Evolutionary conservation across 2,329 filamentous ascomycete species (phyloP).

Genomic region (Sodiomyces alkalinus): DNA sequence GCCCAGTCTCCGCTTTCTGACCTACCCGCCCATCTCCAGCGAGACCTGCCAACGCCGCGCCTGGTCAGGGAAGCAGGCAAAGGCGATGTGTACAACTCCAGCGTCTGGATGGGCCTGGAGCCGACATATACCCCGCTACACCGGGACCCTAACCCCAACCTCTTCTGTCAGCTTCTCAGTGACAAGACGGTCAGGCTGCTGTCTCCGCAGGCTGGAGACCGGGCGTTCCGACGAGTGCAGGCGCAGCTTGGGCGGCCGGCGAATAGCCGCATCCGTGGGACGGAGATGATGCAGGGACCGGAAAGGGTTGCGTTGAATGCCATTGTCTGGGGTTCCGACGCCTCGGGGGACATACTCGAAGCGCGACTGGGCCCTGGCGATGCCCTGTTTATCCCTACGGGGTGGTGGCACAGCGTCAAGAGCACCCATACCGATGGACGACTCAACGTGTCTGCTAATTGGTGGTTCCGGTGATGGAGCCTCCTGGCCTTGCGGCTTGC

Average conservation of each 20-base stretch:
- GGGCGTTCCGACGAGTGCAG: constrained; percentile 43
- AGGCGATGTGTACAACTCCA: constrained; percentile 76
- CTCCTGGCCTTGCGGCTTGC: background rate
- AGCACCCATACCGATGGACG: constrained; percentile 18
- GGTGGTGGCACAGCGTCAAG: constrained; percentile 31
- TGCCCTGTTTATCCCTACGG: constrained; percentile 58
- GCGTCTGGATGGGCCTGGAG: constrained; percentile 75
- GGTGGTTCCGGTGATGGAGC: constrained; percentile 26
- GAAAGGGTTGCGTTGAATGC: constrained; percentile 53
- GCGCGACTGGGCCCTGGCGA: constrained; percentile 48
- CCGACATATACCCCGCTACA: constrained; percentile 86
- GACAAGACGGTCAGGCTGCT: constrained; percentile 61
- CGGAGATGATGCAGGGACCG: constrained; percentile 80
- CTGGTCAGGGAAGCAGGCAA: constrained; percentile 49
- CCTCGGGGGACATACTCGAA: constrained; percentile 26
- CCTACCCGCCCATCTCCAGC: constrained; percentile 45
- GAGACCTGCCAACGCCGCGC: constrained; percentile 53
- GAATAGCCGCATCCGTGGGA: constrained; percentile 46
- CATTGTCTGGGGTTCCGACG: constrained; percentile 48
- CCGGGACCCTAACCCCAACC: constrained; percentile 83
- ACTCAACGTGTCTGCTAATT: constrained; percentile 27
- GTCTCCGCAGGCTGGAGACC: constrained; percentile 44
- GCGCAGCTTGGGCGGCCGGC: constrained; percentile 19
- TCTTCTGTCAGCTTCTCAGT: constrained; percentile 72
- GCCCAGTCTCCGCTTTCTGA: constrained; percentile 63